Conservation (phyloP, 2,329 filamentous ascomycete genomes). For the Fusarium nanum region DNA sequence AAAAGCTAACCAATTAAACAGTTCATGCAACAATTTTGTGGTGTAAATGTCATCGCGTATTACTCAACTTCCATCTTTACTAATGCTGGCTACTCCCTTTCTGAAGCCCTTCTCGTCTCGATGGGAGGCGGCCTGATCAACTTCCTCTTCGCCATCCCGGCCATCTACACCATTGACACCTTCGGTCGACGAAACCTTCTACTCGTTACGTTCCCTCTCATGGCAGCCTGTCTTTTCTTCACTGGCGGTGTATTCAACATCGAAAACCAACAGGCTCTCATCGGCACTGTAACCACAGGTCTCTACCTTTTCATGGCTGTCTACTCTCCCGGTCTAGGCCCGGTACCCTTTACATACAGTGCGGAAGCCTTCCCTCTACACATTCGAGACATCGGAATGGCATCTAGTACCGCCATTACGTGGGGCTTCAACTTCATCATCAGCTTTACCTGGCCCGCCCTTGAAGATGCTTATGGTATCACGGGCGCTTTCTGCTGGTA, state of each 20-base stretch:
- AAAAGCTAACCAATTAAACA: neutral
- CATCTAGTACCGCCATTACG: slow-evolving; percentile 56
- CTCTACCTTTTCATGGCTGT: slow-evolving; percentile 56
- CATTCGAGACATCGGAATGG: slow-evolving; percentile 67
- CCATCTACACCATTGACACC: slow-evolving; percentile 69
- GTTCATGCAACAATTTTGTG: slow-evolving; percentile 54
- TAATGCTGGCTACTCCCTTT: slow-evolving; percentile 7
- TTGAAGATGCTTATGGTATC: slow-evolving; percentile 39
- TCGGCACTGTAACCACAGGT: slow-evolving; percentile 52
- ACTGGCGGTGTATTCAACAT: slow-evolving; percentile 64
- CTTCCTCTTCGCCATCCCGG: slow-evolving; percentile 68
- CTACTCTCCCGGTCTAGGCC: slow-evolving; percentile 65
- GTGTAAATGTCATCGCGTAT: slow-evolving; percentile 67
- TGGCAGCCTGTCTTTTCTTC: slow-evolving; percentile 66
- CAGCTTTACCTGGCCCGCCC: slow-evolving; percentile 50
- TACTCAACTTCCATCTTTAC: slow-evolving; percentile 60
- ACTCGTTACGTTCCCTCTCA: slow-evolving; percentile 68
- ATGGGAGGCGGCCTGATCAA: slow-evolving; percentile 69
- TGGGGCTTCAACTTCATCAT: slow-evolving; percentile 57
- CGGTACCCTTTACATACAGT: slow-evolving; percentile 70
- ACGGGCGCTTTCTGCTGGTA: slow-evolving; percentile 56
- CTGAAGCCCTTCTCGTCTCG: slow-evolving; percentile 62
- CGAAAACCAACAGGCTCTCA: slow-evolving; percentile 20
- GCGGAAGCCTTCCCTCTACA: slow-evolving; percentile 70
- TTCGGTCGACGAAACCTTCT: slow-evolving; percentile 67